Evolutionary conservation across 2,329 filamentous ascomycete genomes (phyloP).

Genomic region (Stachybotrys chartarum): DNA sequence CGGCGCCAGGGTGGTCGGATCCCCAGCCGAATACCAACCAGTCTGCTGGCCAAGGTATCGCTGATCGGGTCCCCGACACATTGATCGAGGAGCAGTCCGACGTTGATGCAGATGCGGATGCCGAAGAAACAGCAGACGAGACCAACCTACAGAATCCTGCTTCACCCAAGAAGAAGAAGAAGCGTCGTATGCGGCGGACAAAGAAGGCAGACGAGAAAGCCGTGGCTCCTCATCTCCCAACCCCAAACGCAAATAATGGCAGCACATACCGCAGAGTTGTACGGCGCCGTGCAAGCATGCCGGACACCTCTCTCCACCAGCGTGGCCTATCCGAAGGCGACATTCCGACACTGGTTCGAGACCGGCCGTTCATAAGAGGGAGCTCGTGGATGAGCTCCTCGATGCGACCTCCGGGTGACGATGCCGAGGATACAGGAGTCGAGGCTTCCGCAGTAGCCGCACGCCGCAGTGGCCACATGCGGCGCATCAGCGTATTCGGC

Average conservation of each 20-base stretch:
- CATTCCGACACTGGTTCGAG: conserved; percentile 53
- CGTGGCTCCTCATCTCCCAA: conserved; percentile 44
- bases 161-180: conserved; percentile 47
- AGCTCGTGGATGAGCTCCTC: conserved; percentile 49
- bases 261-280: conserved; percentile 40
- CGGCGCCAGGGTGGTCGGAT: conserved; percentile 22
- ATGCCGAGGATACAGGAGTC: conserved; percentile 36
- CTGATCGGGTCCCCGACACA: conserved; percentile 44
- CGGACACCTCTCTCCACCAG: conserved; percentile 49
- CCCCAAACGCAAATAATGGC: conserved; percentile 31
- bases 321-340: conserved; percentile 71
- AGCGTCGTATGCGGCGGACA: conserved; percentile 53
- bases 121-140: conserved; percentile 82
- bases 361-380: conserved; percentile 46
- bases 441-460: conserved; percentile 40
- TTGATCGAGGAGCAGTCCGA: conserved; percentile 39
- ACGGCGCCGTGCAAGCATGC: conserved; percentile 58
- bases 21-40: conserved; percentile 38
- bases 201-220: conserved; percentile 57
- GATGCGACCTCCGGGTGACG: conserved; percentile 40
- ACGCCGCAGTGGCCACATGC: conserved; percentile 54
- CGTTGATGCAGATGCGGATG: conserved; percentile 53
- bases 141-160: conserved; percentile 34
- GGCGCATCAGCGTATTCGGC: conserved; percentile 58
- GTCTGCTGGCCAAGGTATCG: conserved; percentile 35